These are phyloP conservation scores for Rhizophora apiculata DNA, from an alignment of 345 rosid species.

Conservation along the genomic window DNA sequence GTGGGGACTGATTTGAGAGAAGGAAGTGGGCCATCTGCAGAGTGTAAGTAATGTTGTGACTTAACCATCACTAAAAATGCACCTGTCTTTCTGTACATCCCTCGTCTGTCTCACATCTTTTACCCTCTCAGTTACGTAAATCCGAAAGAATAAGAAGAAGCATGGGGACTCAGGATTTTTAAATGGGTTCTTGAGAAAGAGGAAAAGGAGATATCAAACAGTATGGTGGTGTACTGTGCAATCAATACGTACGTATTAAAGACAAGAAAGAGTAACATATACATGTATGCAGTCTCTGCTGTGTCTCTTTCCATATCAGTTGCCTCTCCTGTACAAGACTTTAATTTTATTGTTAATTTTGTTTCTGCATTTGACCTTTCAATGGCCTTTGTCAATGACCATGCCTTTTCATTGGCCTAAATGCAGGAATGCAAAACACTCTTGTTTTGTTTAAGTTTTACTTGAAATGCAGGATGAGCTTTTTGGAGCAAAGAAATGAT, in stretches of 20 bases:
- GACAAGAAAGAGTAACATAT: neutral
- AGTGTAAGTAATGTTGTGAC: constrained; percentile 23
- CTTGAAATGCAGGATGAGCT: neutral
- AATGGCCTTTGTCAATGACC: neutral
- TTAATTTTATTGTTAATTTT: neutral
- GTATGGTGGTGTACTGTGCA: constrained; percentile 7
- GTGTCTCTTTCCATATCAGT: constrained; percentile 34
- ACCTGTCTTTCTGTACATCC: neutral
- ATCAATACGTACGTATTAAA: constrained; percentile 12
- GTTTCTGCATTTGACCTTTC: neutral
- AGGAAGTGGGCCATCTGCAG: constrained; percentile 10
- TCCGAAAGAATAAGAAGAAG: constrained; percentile 25
- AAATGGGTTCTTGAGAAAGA: neutral
- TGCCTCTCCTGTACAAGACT: constrained; percentile 32
- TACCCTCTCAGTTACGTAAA: constrained; percentile 42
- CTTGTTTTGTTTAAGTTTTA: neutral
- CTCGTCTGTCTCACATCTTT: constrained; percentile 37
- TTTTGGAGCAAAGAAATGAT: neutral
- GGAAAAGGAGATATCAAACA: neutral
- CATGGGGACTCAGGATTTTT: constrained; percentile 32
- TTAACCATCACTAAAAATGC: constrained; percentile 9
- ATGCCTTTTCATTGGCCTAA: neutral
- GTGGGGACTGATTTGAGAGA: constrained; percentile 30
- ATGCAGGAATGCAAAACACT: neutral
- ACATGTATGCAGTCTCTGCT: constrained; percentile 18